These are phyloP conservation scores for Lanmaoa rubissima DNA, from an alignment of 768 basidiomycete genomes.

Conservation along the genomic window DNA sequence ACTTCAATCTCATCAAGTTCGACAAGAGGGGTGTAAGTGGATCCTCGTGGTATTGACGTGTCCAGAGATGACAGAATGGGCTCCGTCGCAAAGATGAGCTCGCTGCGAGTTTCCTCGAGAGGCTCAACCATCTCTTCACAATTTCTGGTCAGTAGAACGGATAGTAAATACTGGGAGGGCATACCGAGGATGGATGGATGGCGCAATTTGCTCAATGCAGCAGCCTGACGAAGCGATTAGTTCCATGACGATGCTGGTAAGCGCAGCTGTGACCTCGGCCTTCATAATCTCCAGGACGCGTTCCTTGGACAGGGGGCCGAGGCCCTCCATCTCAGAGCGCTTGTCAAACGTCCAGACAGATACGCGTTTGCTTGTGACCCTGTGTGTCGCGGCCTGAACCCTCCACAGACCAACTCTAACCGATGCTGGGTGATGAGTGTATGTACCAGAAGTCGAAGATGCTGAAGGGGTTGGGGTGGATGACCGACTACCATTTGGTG, in stretches of 20 bases:
- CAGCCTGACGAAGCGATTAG: constrained; percentile 52
- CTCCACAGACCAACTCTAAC: constrained; percentile 83
- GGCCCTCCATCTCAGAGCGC: constrained; percentile 68
- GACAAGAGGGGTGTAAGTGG: constrained; percentile 53
- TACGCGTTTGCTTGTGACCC: constrained; percentile 85
- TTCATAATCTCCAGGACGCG: constrained; percentile 82
- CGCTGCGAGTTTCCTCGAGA: constrained; percentile 85
- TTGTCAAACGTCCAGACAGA: constrained; percentile 95
- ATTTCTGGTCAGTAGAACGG: constrained; percentile 3
- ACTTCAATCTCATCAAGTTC: constrained; percentile 98
- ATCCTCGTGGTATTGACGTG: constrained; percentile 67
- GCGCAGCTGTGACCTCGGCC: constrained; percentile 63
- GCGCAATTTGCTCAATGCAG: constrained; percentile 77
- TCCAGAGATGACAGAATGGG: constrained; percentile 80
- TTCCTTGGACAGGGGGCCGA: constrained; percentile 64
- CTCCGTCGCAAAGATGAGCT: constrained; percentile 93
- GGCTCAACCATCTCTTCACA: constrained; percentile 93
- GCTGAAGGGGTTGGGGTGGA: constrained; percentile 36
- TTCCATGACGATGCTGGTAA: background rate
- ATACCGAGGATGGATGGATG: constrained; percentile 92
- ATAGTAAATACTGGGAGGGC: constrained; percentile 10
- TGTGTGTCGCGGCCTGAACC: constrained; percentile 83
- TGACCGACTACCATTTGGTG: constrained; percentile 36
- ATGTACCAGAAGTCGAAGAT: constrained; percentile 33
- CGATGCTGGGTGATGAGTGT: constrained; percentile 41